Evolutionary conservation across 305 asterid species (phyloP), one percentile per base, ranked within the genome.

Genomic region (Lippia alba): DNA sequence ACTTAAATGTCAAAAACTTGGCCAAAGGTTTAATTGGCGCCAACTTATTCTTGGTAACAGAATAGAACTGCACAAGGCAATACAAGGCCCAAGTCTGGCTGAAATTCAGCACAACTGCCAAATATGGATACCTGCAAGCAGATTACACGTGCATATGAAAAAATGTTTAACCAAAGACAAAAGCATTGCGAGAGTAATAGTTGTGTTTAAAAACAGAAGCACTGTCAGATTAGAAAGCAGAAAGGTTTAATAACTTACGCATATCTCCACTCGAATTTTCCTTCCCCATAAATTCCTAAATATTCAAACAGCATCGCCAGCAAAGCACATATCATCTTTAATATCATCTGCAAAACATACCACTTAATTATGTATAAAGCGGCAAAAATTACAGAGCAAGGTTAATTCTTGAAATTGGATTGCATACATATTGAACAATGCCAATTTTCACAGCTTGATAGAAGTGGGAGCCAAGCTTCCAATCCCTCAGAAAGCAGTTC

Each of bases 81-180:
- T 89, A 89, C 63, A 93, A 81, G 67, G 97, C 97, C 98, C 97
- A 91, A 5, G 94, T 87, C 91, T 91, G 98, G 84, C 97, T 91
- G 83, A 93, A 93, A 81, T 91, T 93, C 72, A 91, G 88, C 74
- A 94, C 89, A 61, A 91, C 89, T 8, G 97, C 94, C 75, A 94
- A 80, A 81, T 94, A 94, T 36, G 98, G 98, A 81, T 94, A 91
- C 55, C 98, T 91, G 98, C 96, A 87, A 69, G 69, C 60, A 69
- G 60, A 72, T 44, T 41, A 79, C 64, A 64, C 64, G 53, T 53
- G 58, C 61, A 74, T 73, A 64, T 72, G 20, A 69, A 58, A 54
- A 39, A 54, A 49, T 45, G 70, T 12, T 65, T 59, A 20, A 56
- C 33, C 44, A 34, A 55, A 50, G 39, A 34, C 6, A 34, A 34